Base-by-base conservation (phyloP, 371 early-diverging fungal genomes). In the Mucor mucedo region DNA sequence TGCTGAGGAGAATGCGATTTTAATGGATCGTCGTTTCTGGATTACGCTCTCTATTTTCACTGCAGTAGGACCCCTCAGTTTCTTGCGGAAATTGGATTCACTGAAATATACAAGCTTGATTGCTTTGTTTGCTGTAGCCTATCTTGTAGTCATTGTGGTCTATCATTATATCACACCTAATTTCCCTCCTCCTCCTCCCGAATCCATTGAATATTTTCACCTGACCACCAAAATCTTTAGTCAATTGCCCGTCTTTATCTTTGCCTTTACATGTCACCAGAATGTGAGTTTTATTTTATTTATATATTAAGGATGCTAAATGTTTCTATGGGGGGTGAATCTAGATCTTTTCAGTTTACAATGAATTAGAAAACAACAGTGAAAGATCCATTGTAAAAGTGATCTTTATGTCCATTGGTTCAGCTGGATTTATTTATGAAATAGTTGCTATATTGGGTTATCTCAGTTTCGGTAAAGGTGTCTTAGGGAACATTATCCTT, bases 181-280 rank as follows among this genome's bases (percentile, higher is more conserved):
- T 14, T 78, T 71, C 49, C 70, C 72, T 2, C 75, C 77, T 10
- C 81, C 84, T 41, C 80, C 83, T 38, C 70, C 77, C 21, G 68
- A 69, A 55, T 54, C 70, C 2, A 67, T 86, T 39, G 75, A 76
- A 48, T 78, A 83, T 47, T 68, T 93, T 28, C 76, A 77, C n/a
- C 63, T 92, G 16, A 68, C 84, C 4, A 73, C 78, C 10, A 73
- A 81, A 11, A 93, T 98, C 72, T 88, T 99, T 57, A 85, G 84
- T 27, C 88, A 88, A 4, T 73, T 99, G 29, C 99, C 99, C 2
- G 94, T 99, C 47, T 99, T 99, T 85, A 95, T 99, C 28, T 99
- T 99, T 86, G 94, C 96, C n/a, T 99, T 99, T 71, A 89, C 89
- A n/a, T 89, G 99, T 71, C 99, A 97, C 70, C 96, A 96, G 74